Evolutionary conservation across 23 red algal genomes (phyloP), one percentile per base, ranked within the genome.

Genomic region (Chondrus crispus): DNA sequence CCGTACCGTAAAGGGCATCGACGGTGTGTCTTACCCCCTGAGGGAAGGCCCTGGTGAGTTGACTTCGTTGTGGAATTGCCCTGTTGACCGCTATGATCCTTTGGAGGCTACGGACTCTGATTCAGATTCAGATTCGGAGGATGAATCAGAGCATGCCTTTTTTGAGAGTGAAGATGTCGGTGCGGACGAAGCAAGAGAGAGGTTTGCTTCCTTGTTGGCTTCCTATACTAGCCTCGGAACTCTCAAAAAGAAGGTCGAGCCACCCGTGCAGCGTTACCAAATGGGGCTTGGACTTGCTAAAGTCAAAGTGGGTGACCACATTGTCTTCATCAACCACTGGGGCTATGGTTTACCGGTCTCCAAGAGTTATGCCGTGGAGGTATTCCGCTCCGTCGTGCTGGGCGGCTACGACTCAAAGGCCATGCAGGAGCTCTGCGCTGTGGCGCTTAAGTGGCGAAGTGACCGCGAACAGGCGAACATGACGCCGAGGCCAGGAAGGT

Each of bases 221-320:
- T 10, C 13, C 44, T 35, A 0, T 77, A 37, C 71, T 26, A 77
- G 71, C 38, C 10, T 77, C 38, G 48, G 87, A 29, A 39, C 73
- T 20, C 52, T 90, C 40, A 77, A 78, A 54, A 90, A 81, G 52
- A 90, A 80, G 54, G 16, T 29, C n/a, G 73, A 90, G 3, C 87
- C 87, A 26, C 87, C 72, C 4, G 71, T 90, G 7, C 70, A 72
- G 52, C 71, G 87, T 13, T 90, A 90, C 41, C 87, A 90, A 30
- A 69, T 90, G 36, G 87, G 87, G 4, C 71, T 90, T 41, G 87
- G 87, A 11, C 80, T 62, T 81, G 87, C 87, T 13, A 90, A 90
- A 36, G 50, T 90, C 55, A 53, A 45, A 13, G 50, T 90, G 41
- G 64, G 87, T 54, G 72, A 80, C 11, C 62, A 90, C 24, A 46